Percentiles rank a stretch among this genome's conserved stretches.
Evolutionary conservation across 257 asterid species (phyloP).

Genomic region (Nyctanthes arbortristis): DNA sequence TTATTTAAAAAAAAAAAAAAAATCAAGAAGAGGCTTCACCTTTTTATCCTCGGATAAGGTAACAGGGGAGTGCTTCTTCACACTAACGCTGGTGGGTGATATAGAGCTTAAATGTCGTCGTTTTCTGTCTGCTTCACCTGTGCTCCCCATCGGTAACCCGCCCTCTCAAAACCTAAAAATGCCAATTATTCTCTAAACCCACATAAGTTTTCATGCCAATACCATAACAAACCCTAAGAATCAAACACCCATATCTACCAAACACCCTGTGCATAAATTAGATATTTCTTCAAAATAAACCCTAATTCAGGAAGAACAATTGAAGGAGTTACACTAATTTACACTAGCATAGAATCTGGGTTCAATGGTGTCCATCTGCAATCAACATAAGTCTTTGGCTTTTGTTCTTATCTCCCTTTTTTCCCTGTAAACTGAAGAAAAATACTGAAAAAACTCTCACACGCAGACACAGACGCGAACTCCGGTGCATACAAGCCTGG

Average conservation of each 20-base stretch:
- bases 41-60: constrained; percentile 81
- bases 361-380: constrained; percentile 10
- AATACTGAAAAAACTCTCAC: constrained; percentile 21
- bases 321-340: neutral
- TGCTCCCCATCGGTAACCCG: constrained; percentile 69
- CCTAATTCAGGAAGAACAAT: constrained; percentile 25
- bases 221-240: constrained; percentile 13
- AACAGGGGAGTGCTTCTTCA: constrained; percentile 58
- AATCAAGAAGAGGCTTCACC: constrained; percentile 34
- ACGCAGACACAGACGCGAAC: constrained; percentile 26
- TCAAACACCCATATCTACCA: constrained; percentile 17
- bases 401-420: neutral
- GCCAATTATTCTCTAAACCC: constrained; percentile 30
- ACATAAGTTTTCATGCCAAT: constrained; percentile 14
- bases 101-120: constrained; percentile 73
- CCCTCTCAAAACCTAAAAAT: constrained; percentile 51
- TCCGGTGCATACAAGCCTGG: constrained; percentile 11
- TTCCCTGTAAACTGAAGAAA: constrained; percentile 13
- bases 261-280: constrained; percentile 21
- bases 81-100: constrained; percentile 62
- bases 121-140: constrained; percentile 78
- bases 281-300: constrained; percentile 8
- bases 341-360: constrained; percentile 26
- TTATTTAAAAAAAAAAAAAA: neutral
- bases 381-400: constrained; percentile 7